A percentile compares a stretch with the other conserved stretches of the same genome.
phyloP scores from a whole-genome alignment of 2,329 filamentous ascomycete genomes.

The Onygenales sp. region DNA sequence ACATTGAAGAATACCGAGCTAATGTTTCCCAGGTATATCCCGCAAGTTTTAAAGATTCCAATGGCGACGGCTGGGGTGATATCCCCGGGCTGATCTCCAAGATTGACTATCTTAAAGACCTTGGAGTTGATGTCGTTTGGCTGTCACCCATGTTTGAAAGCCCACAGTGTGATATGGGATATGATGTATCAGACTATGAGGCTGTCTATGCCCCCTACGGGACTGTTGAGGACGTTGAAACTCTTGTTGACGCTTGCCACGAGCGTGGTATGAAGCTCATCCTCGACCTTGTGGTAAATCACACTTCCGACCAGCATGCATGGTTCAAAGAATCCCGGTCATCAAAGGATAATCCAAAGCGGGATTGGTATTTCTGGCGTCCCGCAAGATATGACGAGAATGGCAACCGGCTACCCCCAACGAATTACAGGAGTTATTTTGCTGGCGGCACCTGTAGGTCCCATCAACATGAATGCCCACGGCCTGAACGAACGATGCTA shows the following conservation, averaged over 20 bases:
- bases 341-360: constrained; percentile 48
- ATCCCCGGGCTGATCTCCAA: constrained; percentile 55
- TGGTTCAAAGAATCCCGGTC: constrained; percentile 59
- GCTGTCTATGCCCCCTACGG: constrained; percentile 53
- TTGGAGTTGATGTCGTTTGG: constrained; percentile 60
- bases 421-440: constrained; percentile 61
- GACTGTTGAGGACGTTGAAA: constrained; percentile 51
- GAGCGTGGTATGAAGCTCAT: constrained; percentile 56
- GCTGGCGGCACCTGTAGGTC: constrained; percentile 46
- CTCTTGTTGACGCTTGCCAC: constrained; percentile 47
- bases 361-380: constrained; percentile 54
- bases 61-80: constrained; percentile 52
- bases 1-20: neutral
- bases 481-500: neutral
- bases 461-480: neutral
- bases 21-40: constrained; percentile 14
- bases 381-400: constrained; percentile 40
- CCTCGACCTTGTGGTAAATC: constrained; percentile 64
- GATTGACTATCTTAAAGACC: constrained; percentile 50
- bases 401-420: constrained; percentile 55
- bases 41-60: constrained; percentile 39
- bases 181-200: constrained; percentile 59
- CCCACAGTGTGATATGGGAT: constrained; percentile 61
- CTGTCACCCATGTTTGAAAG: constrained; percentile 56
- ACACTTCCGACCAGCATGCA: constrained; percentile 57